phyloP scores from a whole-genome alignment of 306 rosid genomes.

The Prunus armeniaca region DNA sequence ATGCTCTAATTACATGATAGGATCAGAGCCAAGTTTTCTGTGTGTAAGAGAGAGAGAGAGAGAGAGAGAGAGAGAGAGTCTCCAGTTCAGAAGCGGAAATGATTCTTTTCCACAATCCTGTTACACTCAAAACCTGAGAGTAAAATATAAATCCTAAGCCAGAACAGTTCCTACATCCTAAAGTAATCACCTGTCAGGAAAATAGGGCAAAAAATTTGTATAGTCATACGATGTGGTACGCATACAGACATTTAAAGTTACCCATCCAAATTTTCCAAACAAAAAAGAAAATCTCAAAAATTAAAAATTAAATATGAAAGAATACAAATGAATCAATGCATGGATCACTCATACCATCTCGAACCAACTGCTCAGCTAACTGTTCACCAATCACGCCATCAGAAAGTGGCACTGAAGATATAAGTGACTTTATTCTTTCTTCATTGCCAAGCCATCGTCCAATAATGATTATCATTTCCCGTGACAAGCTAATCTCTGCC shows the following conservation, averaged over 20 bases:
- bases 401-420: conserved; percentile 41
- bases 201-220: not conserved
- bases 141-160: not conserved
- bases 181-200: not conserved
- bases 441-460: conserved; percentile 89
- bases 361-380: conserved; percentile 73
- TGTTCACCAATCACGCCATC: conserved; percentile 68
- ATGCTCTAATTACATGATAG: too few species aligned
- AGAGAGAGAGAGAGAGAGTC: too few species aligned
- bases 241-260: not conserved
- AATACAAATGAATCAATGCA: not conserved
- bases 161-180: not conserved
- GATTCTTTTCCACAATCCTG: too few species aligned
- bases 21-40: too few species aligned
- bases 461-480: conserved; percentile 62
- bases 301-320: not conserved
- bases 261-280: not conserved
- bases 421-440: conserved; percentile 65
- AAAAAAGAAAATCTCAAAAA: not conserved
- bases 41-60: too few species aligned
- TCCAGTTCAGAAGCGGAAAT: too few species aligned
- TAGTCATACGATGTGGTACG: not conserved
- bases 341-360: conserved; percentile 67
- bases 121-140: too few species aligned
- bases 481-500: conserved; percentile 75